Conservation (phyloP, 2,329 filamentous ascomycete genomes). For the Colletotrichum higginsianum region DNA sequence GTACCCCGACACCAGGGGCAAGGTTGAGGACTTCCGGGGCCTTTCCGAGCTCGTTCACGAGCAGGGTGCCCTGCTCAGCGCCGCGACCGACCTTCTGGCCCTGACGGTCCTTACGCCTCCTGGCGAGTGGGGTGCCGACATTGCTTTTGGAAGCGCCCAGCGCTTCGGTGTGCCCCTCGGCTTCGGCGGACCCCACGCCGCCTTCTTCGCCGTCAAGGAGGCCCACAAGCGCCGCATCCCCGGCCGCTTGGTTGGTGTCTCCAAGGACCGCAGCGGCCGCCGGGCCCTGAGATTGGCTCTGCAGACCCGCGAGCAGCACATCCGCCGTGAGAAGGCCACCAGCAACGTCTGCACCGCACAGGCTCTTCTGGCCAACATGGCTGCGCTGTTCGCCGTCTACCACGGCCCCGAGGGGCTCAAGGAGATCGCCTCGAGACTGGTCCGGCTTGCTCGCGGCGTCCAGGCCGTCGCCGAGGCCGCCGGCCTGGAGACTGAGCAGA, state of each 20-base stretch:
- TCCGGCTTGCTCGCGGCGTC: slow-evolving; percentile 79
- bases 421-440: slow-evolving; percentile 84
- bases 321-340: slow-evolving; percentile 94
- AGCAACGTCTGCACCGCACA: slow-evolving; percentile 98
- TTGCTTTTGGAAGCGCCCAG: slow-evolving; percentile 94
- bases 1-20: slow-evolving; percentile 91
- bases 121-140: slow-evolving; percentile 94
- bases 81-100: slow-evolving; percentile 90
- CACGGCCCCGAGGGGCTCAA: slow-evolving; percentile 89
- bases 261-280: slow-evolving; percentile 89
- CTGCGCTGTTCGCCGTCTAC: slow-evolving; percentile 93
- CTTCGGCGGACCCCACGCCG: slow-evolving; percentile 94
- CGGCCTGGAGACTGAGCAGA: slow-evolving; percentile 75
- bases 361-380: slow-evolving; percentile 95
- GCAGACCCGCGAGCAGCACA: slow-evolving; percentile 96
- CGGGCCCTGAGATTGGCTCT: slow-evolving; percentile 86
- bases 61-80: slow-evolving; percentile 84
- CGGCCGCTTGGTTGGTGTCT: slow-evolving; percentile 89
- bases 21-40: slow-evolving; percentile 80
- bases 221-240: slow-evolving; percentile 96
- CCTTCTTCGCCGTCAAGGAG: slow-evolving; percentile 93
- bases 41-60: slow-evolving; percentile 85
- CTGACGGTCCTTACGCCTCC: slow-evolving; percentile 90
- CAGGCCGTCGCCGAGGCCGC: slow-evolving; percentile 74
- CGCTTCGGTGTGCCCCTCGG: slow-evolving; percentile 93